Evolutionary conservation across 1,284 basidiomycete species (phyloP), one percentile per base, ranked within the genome.

Genomic region (Leccinum solheimii): DNA sequence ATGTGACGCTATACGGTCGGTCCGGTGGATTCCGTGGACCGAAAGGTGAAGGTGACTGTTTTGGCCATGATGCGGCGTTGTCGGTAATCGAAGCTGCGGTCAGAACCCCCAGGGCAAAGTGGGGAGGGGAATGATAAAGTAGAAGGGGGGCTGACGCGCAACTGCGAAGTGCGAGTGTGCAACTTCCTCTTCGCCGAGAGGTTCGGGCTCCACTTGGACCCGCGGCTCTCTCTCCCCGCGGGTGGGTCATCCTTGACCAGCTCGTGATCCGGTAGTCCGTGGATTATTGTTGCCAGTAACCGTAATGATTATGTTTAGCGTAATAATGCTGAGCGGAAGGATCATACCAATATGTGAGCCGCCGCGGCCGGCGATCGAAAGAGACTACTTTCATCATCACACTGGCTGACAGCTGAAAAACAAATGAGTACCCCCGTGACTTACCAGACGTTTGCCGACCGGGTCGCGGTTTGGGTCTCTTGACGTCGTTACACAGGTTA

Each of bases 11-110:
- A 19, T 30, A n/a, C 16, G 34, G 34, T 23, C 51, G 26, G 51
- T 16, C 26, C 53, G 38, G 38, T 30, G 38, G 1, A 30, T 43
- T 55, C 36, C 54, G 36, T 55, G 16, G 16, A 26, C 54, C 38
- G 36, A 34, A 43, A 26, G 38, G 36, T 26, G 14, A 43, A 38
- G 53, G 32, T n/a, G 16, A 32, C 51, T n/a, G 53, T 38, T 19
- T 36, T n/a, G 19, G 43, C 19, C n/a, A n/a, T 11, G 16, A 10
- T 38, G 26, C 32, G 58, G 23, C 49, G 23, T 11, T 21, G 10
- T 10, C 21, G 14, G 27, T 6, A 59, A 48, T 59, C 32, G 59
- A 61, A 30, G 58, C 21, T 26, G 59, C 19, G n/a, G 59, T 40
- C 14, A 3, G 34, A 52, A 40, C 55, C 27, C n/a, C 19, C n/a